phyloP scores from a whole-genome alignment of 768 basidiomycete species.

The Boletus reticuloceps region DNA sequence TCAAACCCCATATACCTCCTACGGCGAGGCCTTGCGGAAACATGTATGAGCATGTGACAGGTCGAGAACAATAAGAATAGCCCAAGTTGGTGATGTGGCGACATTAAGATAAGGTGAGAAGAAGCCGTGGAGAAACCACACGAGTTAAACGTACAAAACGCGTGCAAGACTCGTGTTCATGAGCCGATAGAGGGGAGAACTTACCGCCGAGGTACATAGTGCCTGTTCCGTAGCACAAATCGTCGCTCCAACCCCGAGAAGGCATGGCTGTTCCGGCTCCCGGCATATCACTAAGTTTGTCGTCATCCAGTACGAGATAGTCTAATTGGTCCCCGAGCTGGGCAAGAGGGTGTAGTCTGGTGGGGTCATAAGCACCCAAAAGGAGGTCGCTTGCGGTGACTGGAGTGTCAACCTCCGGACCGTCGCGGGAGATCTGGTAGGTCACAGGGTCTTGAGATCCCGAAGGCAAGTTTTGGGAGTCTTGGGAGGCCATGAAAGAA shows the following conservation, averaged over 20 bases:
- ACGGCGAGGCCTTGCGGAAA: conserved; percentile 81
- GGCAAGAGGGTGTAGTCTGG: conserved; percentile 91
- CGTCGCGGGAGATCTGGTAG: conserved; percentile 43
- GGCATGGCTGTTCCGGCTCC: conserved; percentile 91
- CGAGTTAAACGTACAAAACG: conserved; percentile 45
- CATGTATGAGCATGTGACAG: conserved; percentile 74
- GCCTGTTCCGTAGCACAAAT: conserved; percentile 98
- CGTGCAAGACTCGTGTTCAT: conserved; percentile 42
- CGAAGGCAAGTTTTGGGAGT: conserved; percentile 24
- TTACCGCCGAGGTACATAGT: conserved; percentile 97
- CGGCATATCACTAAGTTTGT: conserved; percentile 88
- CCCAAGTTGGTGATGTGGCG: conserved; percentile 54
- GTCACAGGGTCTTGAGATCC: conserved; percentile 47
- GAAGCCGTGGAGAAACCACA: conserved; percentile 43
- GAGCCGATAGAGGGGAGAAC: conserved; percentile 64
- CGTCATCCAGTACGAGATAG: conserved; percentile 94
- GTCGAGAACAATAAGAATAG: conserved; percentile 73
- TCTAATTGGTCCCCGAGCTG: conserved; percentile 91
- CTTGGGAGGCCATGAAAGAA: conserved; percentile 29
- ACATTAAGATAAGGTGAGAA: conserved; percentile 70
- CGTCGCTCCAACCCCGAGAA: conserved; percentile 97
- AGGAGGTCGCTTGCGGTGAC: conserved; percentile 88
- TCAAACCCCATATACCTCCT: conserved; percentile 94
- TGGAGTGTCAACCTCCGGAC: conserved; percentile 47
- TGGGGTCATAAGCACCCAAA: conserved; percentile 84